phyloP scores from a whole-genome alignment of 352 stramenopile species.

The Phytophthora constricta region DNA sequence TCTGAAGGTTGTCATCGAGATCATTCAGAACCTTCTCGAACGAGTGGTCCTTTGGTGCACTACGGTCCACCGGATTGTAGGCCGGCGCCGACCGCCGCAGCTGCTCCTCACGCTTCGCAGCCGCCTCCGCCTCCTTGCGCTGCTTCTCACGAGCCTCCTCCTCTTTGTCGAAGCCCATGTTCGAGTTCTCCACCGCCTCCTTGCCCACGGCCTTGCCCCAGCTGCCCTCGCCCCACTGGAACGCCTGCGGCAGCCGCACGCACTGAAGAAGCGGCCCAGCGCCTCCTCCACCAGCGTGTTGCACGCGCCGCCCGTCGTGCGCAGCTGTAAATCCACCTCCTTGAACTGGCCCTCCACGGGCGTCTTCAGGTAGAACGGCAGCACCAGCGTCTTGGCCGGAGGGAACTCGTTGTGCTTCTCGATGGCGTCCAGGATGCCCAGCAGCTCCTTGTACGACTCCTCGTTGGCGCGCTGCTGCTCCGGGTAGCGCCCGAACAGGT shows the following conservation, averaged over 20 bases:
- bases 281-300: constrained; percentile 82
- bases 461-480: constrained; percentile 70
- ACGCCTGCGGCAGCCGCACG: constrained; percentile 69
- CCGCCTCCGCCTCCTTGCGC: constrained; percentile 43
- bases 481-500: constrained; percentile 79
- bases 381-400: constrained; percentile 67
- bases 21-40: constrained; percentile 63
- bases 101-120: constrained; percentile 45
- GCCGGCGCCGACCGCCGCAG: constrained; percentile 47
- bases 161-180: constrained; percentile 70
- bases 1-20: constrained; percentile 70
- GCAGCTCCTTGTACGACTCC: constrained; percentile 81
- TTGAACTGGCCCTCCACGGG: constrained; percentile 73
- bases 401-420: constrained; percentile 83
- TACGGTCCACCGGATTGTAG: constrained; percentile 60
- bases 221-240: constrained; percentile 77
- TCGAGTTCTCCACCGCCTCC: constrained; percentile 65
- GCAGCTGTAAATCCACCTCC: constrained; percentile 65
- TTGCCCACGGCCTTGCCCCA: constrained; percentile 76
- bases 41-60: constrained; percentile 45
- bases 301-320: constrained; percentile 77
- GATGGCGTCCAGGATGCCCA: constrained; percentile 83
- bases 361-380: constrained; percentile 80
- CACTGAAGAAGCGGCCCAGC: constrained; percentile 71
- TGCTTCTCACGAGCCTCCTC: constrained; percentile 50